These are phyloP conservation scores for Hura crepitans DNA, from an alignment of 441 rosid genomes.

Conservation along the genomic window DNA sequence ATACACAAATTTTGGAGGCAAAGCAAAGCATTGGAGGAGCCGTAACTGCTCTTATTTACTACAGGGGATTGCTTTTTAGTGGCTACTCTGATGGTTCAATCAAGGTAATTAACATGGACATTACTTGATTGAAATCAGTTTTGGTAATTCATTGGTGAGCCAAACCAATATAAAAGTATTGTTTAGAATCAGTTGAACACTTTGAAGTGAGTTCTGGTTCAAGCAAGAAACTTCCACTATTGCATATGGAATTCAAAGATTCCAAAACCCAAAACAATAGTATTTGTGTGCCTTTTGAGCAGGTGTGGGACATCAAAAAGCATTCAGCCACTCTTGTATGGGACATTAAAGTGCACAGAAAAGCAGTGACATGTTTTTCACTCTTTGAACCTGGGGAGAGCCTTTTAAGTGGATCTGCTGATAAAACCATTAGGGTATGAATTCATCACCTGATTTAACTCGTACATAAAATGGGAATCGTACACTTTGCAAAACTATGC, in stretches of 20 bases:
- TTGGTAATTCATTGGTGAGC: no score
- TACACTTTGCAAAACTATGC: no score
- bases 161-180: background rate
- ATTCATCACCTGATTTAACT: background rate
- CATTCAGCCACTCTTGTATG: constrained; percentile 58
- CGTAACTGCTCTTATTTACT: constrained; percentile 78
- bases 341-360: constrained; percentile 72
- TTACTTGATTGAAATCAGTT: no score
- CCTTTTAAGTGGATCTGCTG: constrained; percentile 82
- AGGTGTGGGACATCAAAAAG: constrained; percentile 71
- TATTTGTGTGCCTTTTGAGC: background rate
- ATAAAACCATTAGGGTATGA: constrained; percentile 67
- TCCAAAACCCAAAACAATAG: background rate
- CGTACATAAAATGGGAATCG: background rate
- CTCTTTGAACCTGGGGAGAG: constrained; percentile 68
- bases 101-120: constrained; percentile 39
- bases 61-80: constrained; percentile 78
- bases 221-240: no score
- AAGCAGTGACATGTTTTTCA: constrained; percentile 75
- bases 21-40: constrained; percentile 60
- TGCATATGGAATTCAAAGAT: background rate
- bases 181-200: no score
- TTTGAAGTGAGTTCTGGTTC: no score
- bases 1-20: constrained; percentile 80
- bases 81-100: constrained; percentile 88